These are phyloP conservation scores for Arthroderma uncinatum DNA, from an alignment of 2,329 filamentous ascomycete genomes.

Conservation along the genomic window DNA sequence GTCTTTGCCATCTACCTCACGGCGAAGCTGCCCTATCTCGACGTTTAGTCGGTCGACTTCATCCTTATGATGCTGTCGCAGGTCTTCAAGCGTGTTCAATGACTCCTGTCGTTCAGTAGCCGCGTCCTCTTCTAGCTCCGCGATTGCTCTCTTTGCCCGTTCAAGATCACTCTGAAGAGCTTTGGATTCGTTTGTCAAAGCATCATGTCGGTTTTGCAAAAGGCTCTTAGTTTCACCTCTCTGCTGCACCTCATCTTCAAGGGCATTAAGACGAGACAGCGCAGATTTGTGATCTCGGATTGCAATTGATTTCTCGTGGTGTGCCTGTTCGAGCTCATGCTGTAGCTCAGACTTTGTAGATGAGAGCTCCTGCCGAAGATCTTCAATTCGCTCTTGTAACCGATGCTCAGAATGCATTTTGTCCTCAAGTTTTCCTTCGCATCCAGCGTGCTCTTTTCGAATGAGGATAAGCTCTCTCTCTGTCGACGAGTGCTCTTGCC, in stretches of 20 bases:
- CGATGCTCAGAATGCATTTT: constrained; percentile 34
- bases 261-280: constrained; percentile 42
- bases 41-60: constrained; percentile 46
- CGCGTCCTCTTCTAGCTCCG: constrained; percentile 40
- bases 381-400: constrained; percentile 32
- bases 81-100: constrained; percentile 49
- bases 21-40: constrained; percentile 51
- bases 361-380: constrained; percentile 30
- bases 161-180: constrained; percentile 55
- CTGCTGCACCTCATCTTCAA: constrained; percentile 49
- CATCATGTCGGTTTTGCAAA: constrained; percentile 57
- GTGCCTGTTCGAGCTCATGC: constrained; percentile 35
- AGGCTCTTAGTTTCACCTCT: constrained; percentile 54
- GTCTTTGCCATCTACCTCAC: constrained; percentile 57
- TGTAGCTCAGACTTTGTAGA: constrained; percentile 30
- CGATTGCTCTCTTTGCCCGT: constrained; percentile 33
- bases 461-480: constrained; percentile 53
- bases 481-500: constrained; percentile 36
- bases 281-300: constrained; percentile 34
- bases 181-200: constrained; percentile 53
- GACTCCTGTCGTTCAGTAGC: constrained; percentile 47
- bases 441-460: constrained; percentile 34
- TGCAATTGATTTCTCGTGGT: constrained; percentile 37
- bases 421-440: constrained; percentile 36
- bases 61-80: constrained; percentile 44